Percentiles rank a stretch among this genome's conserved stretches.
Conservation (phyloP, 2,329 filamentous ascomycete genomes). For the Parasarocladium wereldwijsianum region DNA sequence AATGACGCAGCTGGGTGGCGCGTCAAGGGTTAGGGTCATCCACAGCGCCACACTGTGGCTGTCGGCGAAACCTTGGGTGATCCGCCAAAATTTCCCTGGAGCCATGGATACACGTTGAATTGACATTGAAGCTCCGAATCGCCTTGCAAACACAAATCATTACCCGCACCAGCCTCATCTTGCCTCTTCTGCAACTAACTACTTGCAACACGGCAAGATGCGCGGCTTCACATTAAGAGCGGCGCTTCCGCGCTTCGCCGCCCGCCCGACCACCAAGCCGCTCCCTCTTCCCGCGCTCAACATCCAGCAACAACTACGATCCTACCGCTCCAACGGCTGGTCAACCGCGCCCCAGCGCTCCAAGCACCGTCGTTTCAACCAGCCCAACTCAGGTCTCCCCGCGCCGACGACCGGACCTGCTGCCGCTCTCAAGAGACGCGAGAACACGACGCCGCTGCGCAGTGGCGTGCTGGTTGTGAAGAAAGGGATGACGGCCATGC, state of each 20-base stretch:
- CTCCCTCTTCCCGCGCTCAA: constrained; percentile 27
- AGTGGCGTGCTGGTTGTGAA: constrained; percentile 78
- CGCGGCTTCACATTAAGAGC: constrained; percentile 28
- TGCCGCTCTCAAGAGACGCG: constrained; percentile 44
- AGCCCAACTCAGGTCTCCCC: constrained; percentile 39
- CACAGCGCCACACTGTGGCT: too few species aligned
- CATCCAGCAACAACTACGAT: not conserved
- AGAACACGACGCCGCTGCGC: constrained; percentile 47
- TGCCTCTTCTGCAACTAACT: constrained; percentile 4
- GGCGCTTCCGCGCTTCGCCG: constrained; percentile 24
- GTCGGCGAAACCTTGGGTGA: too few species aligned
- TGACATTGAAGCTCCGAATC: too few species aligned
- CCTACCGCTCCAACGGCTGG: constrained; percentile 42
- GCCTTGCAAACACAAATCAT: too few species aligned
- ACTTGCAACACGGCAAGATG: too few species aligned
- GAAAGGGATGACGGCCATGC: constrained; percentile 91
- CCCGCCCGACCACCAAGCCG: constrained; percentile 16
- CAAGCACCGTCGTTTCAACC: constrained; percentile 47
- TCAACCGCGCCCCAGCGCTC: constrained; percentile 34
- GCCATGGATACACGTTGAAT: too few species aligned
- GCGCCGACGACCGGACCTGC: constrained; percentile 41
- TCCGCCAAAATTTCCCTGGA: too few species aligned
- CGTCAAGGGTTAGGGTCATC: too few species aligned
- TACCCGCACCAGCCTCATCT: too few species aligned
- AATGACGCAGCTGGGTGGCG: too few species aligned